Conservation (phyloP, 2,329 filamentous ascomycete species). For the Aureobasidium lini region DNA sequence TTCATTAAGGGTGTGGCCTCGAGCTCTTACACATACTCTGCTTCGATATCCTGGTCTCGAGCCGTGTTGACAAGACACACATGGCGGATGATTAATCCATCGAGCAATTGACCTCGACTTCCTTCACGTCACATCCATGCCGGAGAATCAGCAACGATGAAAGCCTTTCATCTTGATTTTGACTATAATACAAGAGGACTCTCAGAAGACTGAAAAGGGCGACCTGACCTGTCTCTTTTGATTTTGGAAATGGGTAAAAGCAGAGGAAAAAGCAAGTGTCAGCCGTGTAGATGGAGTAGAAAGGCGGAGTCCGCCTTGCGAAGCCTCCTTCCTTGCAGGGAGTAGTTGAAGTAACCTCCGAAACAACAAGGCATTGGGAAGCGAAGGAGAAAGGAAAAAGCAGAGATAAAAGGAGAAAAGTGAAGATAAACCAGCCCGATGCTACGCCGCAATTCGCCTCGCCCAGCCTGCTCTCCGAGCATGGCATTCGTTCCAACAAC, state of each 20-base stretch:
- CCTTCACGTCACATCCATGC: background rate
- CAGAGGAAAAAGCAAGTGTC: background rate
- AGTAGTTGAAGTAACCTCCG: background rate
- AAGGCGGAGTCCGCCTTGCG: background rate
- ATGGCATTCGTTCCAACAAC: slow-evolving; percentile 3
- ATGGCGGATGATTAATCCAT: too few species aligned
- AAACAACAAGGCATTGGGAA: background rate
- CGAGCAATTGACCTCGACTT: background rate
- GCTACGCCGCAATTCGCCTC: slow-evolving; percentile 12
- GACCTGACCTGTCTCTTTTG: slow-evolving; percentile 3
- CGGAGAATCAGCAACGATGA: background rate
- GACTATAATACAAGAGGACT: slow-evolving; percentile 1
- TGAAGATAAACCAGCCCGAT: slow-evolving; percentile 3
- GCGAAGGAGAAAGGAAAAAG: slow-evolving; percentile 10
- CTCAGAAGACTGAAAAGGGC: background rate
- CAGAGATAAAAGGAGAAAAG: background rate
- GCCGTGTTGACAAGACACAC: too few species aligned
- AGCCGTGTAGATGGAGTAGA: background rate
- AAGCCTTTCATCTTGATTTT: background rate
- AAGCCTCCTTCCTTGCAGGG: background rate
- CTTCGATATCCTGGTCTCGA: too few species aligned
- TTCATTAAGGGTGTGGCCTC: too few species aligned
- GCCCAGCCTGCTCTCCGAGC: slow-evolving; percentile 7
- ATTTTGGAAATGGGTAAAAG: background rate
- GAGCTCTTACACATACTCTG: too few species aligned